Evolutionary conservation across 2,329 filamentous ascomycete species (phyloP).

Genomic region (Penicillium sp.): DNA sequence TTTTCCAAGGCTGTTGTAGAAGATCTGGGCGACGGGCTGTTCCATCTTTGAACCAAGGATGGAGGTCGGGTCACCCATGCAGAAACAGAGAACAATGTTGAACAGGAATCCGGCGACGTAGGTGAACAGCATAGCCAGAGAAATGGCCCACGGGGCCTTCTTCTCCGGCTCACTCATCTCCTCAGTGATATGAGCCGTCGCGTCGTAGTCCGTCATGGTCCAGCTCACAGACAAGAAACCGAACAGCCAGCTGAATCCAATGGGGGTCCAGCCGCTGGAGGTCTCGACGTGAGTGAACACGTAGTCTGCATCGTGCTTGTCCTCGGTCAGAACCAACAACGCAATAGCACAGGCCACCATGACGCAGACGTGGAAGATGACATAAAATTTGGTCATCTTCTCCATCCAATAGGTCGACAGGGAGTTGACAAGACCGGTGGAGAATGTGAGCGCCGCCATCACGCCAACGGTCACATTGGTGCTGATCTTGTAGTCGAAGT

Average conservation of each 20-base stretch:
- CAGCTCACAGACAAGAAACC: conserved; percentile 60
- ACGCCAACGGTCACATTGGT: conserved; percentile 51
- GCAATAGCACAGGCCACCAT: conserved; percentile 53
- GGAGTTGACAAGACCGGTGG: conserved; percentile 55
- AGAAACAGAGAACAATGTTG: conserved; percentile 58
- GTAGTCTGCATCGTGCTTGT: conserved; percentile 53
- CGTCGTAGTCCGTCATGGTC: conserved; percentile 59
- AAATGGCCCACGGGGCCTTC: conserved; percentile 57
- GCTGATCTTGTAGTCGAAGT: conserved; percentile 50
- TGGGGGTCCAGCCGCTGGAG: conserved; percentile 53
- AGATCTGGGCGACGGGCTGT: conserved; percentile 58
- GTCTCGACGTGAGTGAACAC: conserved; percentile 56
- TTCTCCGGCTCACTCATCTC: conserved; percentile 52
- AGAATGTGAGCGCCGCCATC: conserved; percentile 54
- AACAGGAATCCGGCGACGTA: conserved; percentile 56
- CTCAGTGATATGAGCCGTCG: conserved; percentile 51
- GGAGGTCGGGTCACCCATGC: conserved; percentile 52
- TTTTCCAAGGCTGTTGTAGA: conserved; percentile 57
- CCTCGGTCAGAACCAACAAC: conserved; percentile 50
- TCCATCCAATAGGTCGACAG: conserved; percentile 58
- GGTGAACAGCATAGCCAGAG: conserved; percentile 55
- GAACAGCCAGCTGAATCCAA: conserved; percentile 58
- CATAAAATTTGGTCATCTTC: conserved; percentile 57
- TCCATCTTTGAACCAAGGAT: conserved; percentile 49
- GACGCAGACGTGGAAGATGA: conserved; percentile 56